Conservation (phyloP, 2,329 filamentous ascomycete species). For the Clarireedia homoeocarpa region DNA sequence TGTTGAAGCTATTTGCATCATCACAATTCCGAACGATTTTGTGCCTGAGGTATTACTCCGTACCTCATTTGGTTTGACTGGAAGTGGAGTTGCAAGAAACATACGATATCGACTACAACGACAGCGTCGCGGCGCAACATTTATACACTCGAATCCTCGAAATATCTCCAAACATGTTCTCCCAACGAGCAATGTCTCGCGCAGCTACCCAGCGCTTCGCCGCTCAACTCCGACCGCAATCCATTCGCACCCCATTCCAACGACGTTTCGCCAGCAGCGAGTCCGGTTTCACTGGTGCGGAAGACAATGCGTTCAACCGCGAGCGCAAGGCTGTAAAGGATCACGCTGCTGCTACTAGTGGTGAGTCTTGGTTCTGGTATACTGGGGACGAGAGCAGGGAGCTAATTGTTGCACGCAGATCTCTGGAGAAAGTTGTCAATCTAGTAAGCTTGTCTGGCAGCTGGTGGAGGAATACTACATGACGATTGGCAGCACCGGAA, state of each 20-base stretch:
- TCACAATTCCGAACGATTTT: no score
- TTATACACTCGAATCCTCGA: constrained; percentile 11
- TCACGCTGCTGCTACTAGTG: constrained; percentile 76
- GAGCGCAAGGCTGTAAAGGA: constrained; percentile 87
- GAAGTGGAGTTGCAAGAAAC: neutral
- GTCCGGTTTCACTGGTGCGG: constrained; percentile 49
- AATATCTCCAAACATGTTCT: constrained; percentile 45
- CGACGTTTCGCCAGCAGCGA: constrained; percentile 63
- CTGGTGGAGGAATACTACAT: neutral
- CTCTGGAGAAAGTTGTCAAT: constrained; percentile 94
- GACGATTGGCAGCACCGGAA: neutral
- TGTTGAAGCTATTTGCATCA: no score
- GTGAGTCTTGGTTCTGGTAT: constrained; percentile 44
- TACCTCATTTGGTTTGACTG: neutral
- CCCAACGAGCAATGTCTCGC: constrained; percentile 54
- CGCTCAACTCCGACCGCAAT: constrained; percentile 48
- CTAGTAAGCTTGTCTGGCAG: constrained; percentile 60
- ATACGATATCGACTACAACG: constrained; percentile 1
- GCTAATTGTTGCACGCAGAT: constrained; percentile 42
- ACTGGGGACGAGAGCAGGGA: constrained; percentile 11
- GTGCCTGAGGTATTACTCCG: no score
- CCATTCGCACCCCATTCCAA: constrained; percentile 51
- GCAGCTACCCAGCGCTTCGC: constrained; percentile 51
- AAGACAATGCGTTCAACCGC: constrained; percentile 87
- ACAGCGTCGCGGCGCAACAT: constrained; percentile 7